Evolutionary conservation across 805 yeast genomes (phyloP), one percentile per base, ranked within the genome.

Genomic region (Starmerella cellae): DNA sequence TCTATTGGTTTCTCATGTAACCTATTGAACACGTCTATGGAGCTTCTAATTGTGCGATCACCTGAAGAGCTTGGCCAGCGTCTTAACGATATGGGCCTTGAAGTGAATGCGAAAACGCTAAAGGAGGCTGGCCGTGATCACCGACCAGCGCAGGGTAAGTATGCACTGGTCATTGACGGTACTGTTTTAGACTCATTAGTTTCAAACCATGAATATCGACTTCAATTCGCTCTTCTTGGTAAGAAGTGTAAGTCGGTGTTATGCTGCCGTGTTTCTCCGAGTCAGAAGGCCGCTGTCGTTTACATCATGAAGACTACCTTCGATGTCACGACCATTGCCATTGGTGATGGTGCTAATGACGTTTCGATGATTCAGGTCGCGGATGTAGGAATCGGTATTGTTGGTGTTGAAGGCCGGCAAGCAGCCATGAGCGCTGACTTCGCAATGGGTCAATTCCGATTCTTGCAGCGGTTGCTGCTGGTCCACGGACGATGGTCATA

Each of bases 321-420:
- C 51, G 69, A 70, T 38, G 91, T 81, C 27, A 79, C 79, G 75
- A 79, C 91, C 0, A 66, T 81, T 44, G 83, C 88, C 0, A 75
- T 81, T 57, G 93, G 93, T 26, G 93, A 81, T 57, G 93, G 93
- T 49, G 82, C 91, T 21, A 81, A 81, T 55, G 93, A 81, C 59
- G 91, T 81, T 38, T 82, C 91, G 8, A 81, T 81, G 93, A 82
- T 81, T 48, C 88, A 80, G 55, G 80, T 82, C 27, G 88, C 93
- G 4, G 79, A 82, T 57, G 75, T 82, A 27, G 93, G 93, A 44
- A 78, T 82, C 30, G 93, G 93, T 49, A 80, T 81, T 55, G 88
- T 85, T 5, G 93, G 93, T 50, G 82, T 79, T 53, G 93, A 81
- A 62, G 93, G 93, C 46, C 64, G 91, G 40, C 87, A 80, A 55